Evolutionary conservation across 2,329 filamentous ascomycete genomes (phyloP).

Genomic region (Botrytis medusae): DNA sequence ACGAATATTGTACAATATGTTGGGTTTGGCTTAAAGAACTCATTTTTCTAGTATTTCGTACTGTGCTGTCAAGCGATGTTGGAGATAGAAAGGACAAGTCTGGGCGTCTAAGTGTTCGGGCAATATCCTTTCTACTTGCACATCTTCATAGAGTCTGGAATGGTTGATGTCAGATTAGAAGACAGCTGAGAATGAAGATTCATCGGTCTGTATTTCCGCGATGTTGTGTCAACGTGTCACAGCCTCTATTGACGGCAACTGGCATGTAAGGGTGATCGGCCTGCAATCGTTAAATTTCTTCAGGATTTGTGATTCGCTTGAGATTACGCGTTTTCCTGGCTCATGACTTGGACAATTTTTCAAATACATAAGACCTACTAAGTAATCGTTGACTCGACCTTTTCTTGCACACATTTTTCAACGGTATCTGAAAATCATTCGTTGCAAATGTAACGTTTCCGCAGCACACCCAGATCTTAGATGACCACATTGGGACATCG

Average conservation of each 20-base stretch:
- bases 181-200: background rate
- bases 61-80: background rate
- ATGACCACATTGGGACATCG: background rate
- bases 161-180: background rate
- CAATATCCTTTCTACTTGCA: background rate
- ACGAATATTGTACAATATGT: background rate
- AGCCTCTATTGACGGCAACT: slow-evolving; percentile 18
- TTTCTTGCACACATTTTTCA: background rate
- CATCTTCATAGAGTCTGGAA: background rate
- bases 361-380: background rate
- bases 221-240: slow-evolving; percentile 17
- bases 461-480: background rate
- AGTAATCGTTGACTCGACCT: background rate
- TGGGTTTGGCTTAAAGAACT: background rate
- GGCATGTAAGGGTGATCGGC: slow-evolving; percentile 2
- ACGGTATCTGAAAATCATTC: background rate
- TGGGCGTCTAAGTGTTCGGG: background rate
- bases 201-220: background rate
- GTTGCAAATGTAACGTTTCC: slow-evolving; percentile 10
- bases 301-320: background rate
- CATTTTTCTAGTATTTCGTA: background rate
- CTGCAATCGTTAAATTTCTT: background rate
- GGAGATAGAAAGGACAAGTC: background rate
- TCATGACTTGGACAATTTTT: background rate
- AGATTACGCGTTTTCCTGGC: slow-evolving; percentile 5